A percentile compares a stretch with the other conserved stretches of the same genome.
Conservation (phyloP, 73 alveolate genomes). For the Loxodes magnus region DNA sequence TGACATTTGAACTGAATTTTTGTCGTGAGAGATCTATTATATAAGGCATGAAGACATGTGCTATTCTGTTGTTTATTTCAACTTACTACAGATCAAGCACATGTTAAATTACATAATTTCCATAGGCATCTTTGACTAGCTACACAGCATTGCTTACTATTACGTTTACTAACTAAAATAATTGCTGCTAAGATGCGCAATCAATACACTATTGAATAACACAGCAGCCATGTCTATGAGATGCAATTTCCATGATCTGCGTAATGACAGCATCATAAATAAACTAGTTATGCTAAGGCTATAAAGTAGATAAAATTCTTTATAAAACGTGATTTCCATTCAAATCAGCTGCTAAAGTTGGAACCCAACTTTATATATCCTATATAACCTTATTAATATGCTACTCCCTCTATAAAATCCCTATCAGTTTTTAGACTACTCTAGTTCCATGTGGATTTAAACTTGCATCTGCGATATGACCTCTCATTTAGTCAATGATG, state of each 20-base stretch:
- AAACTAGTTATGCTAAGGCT: not conserved
- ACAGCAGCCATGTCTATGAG: constrained; percentile 1
- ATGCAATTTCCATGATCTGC: not conserved
- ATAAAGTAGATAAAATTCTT: not conserved
- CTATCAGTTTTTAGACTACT: not conserved
- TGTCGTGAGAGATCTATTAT: not conserved
- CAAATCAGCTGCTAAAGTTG: not conserved
- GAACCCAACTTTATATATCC: not conserved
- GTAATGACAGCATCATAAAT: not conserved
- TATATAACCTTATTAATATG: not conserved
- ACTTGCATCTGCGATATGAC: not conserved
- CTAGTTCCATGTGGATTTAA: constrained; percentile 1
- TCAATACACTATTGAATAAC: not conserved
- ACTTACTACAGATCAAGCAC: constrained; percentile 10
- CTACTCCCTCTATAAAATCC: not conserved
- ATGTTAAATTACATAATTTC: constrained; percentile 63
- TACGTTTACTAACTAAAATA: constrained; percentile 19
- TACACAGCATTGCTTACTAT: constrained; percentile 23
- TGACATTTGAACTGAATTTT: not conserved
- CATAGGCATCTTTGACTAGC: constrained; percentile 59
- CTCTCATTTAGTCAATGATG: not conserved
- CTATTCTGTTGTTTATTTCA: not conserved
- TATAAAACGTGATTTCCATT: not conserved
- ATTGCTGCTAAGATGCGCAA: not conserved
- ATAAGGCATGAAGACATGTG: not conserved